Conservation (phyloP, 768 basidiomycete genomes). For the Flagelloscypha sp. region DNA sequence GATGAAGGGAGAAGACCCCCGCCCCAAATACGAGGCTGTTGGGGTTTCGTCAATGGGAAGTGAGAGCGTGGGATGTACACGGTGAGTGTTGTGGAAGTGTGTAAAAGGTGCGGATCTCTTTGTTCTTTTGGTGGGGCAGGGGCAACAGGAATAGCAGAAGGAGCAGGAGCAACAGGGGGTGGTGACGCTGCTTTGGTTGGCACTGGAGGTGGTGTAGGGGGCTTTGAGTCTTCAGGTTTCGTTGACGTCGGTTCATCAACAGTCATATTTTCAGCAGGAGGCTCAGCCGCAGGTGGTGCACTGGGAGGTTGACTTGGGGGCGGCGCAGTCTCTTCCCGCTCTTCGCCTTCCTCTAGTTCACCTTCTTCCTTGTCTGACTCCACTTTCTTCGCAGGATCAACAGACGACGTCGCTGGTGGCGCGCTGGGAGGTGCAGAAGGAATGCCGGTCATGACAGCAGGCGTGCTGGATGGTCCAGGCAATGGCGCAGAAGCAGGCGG, state of each 20-base stretch:
- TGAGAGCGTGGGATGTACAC: constrained; percentile 56
- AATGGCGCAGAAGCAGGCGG: too few species aligned
- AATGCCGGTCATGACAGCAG: too few species aligned
- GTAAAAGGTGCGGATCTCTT: constrained; percentile 17
- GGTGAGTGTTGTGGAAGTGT: constrained; percentile 45
- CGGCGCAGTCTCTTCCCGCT: constrained; percentile 1
- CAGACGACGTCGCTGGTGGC: too few species aligned
- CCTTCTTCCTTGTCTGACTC: constrained; percentile 10
- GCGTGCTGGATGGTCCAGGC: too few species aligned
- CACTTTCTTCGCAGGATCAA: too few species aligned
- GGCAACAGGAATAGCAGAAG: constrained; percentile 7
- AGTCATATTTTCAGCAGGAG: constrained; percentile 1
- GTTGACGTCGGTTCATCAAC: too few species aligned
- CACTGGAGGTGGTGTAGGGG: constrained; percentile 22
- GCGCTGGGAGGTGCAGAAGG: too few species aligned
- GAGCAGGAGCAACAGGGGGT: constrained; percentile 9
- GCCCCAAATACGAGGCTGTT: constrained; percentile 60
- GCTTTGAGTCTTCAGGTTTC: constrained; percentile 9
- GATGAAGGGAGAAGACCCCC: constrained; percentile 44
- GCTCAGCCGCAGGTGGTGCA: neutral
- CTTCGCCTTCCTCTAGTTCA: constrained; percentile 9
- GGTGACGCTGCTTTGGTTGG: constrained; percentile 1
- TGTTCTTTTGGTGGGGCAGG: neutral
- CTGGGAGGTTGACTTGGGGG: neutral
- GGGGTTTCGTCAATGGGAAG: constrained; percentile 36